Conservation (phyloP, 73 alveolate genomes). For the Urostyla sp. region DNA sequence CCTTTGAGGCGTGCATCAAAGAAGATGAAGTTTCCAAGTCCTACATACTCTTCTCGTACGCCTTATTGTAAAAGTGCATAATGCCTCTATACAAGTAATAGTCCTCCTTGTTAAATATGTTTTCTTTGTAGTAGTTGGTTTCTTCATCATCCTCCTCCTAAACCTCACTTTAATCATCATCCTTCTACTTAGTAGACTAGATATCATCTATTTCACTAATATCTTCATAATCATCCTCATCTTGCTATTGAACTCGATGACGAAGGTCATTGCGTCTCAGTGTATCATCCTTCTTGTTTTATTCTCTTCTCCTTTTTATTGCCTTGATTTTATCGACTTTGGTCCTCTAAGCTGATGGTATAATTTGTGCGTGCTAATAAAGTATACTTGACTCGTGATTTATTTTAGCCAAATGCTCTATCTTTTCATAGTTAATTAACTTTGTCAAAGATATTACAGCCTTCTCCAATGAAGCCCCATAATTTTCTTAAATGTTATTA, state of each 20-base stretch:
- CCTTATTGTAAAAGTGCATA: slow-evolving; percentile 67
- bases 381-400: slow-evolving; percentile 62
- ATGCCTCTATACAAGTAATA: slow-evolving; percentile 68
- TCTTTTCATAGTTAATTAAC: slow-evolving; percentile 69
- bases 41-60: slow-evolving; percentile 56
- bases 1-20: slow-evolving; percentile 55
- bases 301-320: slow-evolving; percentile 49
- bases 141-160: slow-evolving; percentile 50
- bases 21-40: slow-evolving; percentile 66
- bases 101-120: slow-evolving; percentile 69
- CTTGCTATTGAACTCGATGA: slow-evolving; percentile 13
- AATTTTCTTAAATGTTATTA: neutral
- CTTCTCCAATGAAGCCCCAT: slow-evolving; percentile 49
- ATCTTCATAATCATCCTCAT: slow-evolving; percentile 64
- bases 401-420: slow-evolving; percentile 45
- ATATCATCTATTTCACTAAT: slow-evolving; percentile 39
- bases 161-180: neutral
- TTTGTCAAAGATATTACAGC: slow-evolving; percentile 54
- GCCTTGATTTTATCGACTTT: slow-evolving; percentile 67
- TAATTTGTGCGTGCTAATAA: slow-evolving; percentile 65
- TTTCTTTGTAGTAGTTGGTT: slow-evolving; percentile 57
- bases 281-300: slow-evolving; percentile 29
- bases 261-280: slow-evolving; percentile 18
- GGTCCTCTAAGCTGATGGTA: slow-evolving; percentile 68
- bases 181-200: slow-evolving; percentile 20